phyloP scores from a whole-genome alignment of 352 stramenopile species.

The Nothophytophthora sp. region DNA sequence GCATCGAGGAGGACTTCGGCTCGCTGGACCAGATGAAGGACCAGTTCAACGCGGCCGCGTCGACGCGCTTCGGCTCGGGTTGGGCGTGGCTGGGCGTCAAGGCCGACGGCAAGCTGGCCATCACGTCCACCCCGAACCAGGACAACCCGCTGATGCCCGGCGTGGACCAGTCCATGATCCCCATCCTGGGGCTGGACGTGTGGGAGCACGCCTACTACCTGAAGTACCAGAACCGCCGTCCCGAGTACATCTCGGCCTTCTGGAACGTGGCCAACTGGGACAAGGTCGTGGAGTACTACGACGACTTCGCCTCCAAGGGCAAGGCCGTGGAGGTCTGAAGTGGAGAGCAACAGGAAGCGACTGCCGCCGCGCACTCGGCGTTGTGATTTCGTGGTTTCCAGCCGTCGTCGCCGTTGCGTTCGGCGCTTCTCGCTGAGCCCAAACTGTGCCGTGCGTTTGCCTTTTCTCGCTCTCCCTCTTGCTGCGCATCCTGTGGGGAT shows the following conservation, averaged over 20 bases:
- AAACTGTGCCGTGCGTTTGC: background rate
- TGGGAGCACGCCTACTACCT: conserved; percentile 98
- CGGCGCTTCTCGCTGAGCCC: too few species aligned
- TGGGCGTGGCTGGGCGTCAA: conserved; percentile 91
- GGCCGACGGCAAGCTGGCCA: conserved; percentile 90
- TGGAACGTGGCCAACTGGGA: conserved; percentile 98
- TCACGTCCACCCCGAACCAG: conserved; percentile 97
- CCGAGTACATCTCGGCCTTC: conserved; percentile 97
- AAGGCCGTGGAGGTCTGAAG: conserved; percentile 86
- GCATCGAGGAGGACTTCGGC: conserved; percentile 91
- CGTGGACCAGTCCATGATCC: conserved; percentile 82
- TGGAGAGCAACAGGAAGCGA: conserved; percentile 22
- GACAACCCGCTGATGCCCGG: conserved; percentile 87
- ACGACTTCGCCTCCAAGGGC: conserved; percentile 85
- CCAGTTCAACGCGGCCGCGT: conserved; percentile 88
- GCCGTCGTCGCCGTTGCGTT: too few species aligned
- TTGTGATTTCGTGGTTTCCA: conserved; percentile 16
- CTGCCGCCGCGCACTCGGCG: conserved; percentile 15
- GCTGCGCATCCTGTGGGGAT: conserved; percentile 13
- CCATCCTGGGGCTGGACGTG: conserved; percentile 95
- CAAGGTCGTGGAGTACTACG: conserved; percentile 93
- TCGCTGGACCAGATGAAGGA: conserved; percentile 90
- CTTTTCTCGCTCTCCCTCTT: conserved; percentile 10
- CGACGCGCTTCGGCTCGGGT: conserved; percentile 88
- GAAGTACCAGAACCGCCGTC: conserved; percentile 97